Base-by-base conservation (phyloP, 768 basidiomycete species). In the Scleroderma bovista region DNA sequence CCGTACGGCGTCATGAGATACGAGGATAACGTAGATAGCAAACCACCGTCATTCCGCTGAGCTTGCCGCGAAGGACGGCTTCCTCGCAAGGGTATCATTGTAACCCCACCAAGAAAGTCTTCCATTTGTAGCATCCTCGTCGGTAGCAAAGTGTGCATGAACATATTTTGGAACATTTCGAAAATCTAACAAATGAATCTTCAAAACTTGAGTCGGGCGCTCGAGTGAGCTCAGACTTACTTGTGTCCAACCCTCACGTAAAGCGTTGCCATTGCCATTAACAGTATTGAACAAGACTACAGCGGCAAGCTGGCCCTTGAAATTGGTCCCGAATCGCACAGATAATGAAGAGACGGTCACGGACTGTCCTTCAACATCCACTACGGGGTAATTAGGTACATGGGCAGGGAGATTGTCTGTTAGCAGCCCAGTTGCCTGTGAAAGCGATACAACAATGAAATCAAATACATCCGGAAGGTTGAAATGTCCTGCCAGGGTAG, bases 261-360 rank as follows among this genome's bases (percentile, higher is more conserved):
- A 78, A 10, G 92, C 88, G 56, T 92, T 88, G 8, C 91, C 93
- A 63, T 98, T 94, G 11, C 93, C 89, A 59, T 98, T 97, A 15
- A 96, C 91, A 44, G 98, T 95, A 54, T 94, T 94, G 73, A 99
- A 99, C 46, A 99, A 69, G 9, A 98, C 92, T 22, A 99, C 95
- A 13, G 95, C 93, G 32, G 96, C 95, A 20, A 99, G 75, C 61
- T 99, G 96, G 9, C 89, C 88, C 64, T 91, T 88, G 73, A 97
- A 88, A 64, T 93, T 93, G 36, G 86, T 93, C 24, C 96, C 96
- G 64, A 99, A 97, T 52, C 81, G 85, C 45, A 98, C 86, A 0
- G 95, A 93, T 46, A 98, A 69, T 7, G 88, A 86, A 1, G 94
- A 97, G 22, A 99, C 87, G 0, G 93, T 96, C 46, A 97, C 71